Base-by-base conservation (phyloP, 2,329 filamentous ascomycete species). In the Colletotrichum orchidophilum region DNA sequence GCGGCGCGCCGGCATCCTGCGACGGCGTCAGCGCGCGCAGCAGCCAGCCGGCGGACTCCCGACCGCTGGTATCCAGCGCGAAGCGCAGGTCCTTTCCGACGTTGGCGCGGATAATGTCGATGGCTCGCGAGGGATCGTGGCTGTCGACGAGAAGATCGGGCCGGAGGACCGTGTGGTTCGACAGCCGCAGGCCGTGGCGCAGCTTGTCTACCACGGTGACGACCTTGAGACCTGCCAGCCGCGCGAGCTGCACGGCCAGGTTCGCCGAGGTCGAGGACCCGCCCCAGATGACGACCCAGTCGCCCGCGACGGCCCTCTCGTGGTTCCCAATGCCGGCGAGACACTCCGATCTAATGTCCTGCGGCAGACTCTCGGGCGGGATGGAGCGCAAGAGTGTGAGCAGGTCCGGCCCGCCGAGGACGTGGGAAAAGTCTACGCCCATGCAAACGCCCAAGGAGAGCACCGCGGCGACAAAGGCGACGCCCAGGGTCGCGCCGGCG, bases 241-340 rank as follows among this genome's bases (percentile, higher is more conserved):
- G 89, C 0, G 92, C 92, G 1, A 95, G 84, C 75, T 95, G 93
- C 3, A 92, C 85, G 0, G 88, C 84, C 7, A 93, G 83, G 73
- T 90, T 87, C 0, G 92, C 93, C 1, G 91, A 93, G 0, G 91
- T 93, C 0, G 91, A 92, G 1, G 91, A 94, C 84, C 89, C 93
- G 67, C 93, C 93, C 92, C 93, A 95, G 57, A 95, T 88, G 1
- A 89, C 90, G 49, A 95, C 81, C 88, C 91, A 94, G 71, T 95
- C 92, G 0, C 91, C 92, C 0, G 80, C 75, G 52, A 83, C 82
- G 1, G 90, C 87, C 9, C 90, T 82, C 73, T 93, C 90, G 0
- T 78, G 75, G 1, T 81, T 76, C 0, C 77, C 73, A 6, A 92
- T 88, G 0, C 86, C 85, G 0, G 84, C 78, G n/a, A 93, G 84